Evolutionary conservation across 805 yeast species (phyloP).

Genomic region (Wickerhamiella shivajii): DNA sequence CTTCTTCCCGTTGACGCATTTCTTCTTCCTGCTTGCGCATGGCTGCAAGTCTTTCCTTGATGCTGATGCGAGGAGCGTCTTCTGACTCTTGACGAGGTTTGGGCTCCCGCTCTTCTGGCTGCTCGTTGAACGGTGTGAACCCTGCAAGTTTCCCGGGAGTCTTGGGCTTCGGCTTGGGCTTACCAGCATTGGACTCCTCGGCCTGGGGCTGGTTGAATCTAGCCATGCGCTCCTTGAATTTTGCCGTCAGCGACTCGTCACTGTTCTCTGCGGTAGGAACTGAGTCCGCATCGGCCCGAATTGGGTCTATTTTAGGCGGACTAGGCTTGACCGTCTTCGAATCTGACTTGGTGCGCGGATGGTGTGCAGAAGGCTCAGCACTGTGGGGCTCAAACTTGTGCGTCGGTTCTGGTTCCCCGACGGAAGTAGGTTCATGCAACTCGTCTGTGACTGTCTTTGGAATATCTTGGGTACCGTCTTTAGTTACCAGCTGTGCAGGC

Average conservation of each 20-base stretch:
- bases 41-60: conserved; percentile 75
- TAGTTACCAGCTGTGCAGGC: no score
- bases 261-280: conserved; percentile 17
- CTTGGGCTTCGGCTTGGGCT: conserved; percentile 12
- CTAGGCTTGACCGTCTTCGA: no score
- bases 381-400: no score
- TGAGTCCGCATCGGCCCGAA: conserved; percentile 9
- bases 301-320: no score
- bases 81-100: conserved; percentile 25
- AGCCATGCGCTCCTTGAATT: conserved; percentile 35
- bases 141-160: conserved; percentile 26
- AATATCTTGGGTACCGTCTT: no score
- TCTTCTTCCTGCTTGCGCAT: conserved; percentile 55
- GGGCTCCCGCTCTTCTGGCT: conserved; percentile 12
- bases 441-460: no score
- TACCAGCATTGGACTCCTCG: conserved; percentile 21
- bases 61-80: conserved; percentile 59
- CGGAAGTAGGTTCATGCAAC: no score
- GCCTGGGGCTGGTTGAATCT: conserved; percentile 33
- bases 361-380: no score
- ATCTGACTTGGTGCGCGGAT: no score
- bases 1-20: conserved; percentile 25
- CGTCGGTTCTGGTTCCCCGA: no score
- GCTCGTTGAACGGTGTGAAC: conserved; percentile 41
- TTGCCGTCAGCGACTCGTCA: conserved; percentile 11